Conservation (phyloP, 306 rosid genomes). For the Cucurbita maxima region DNA sequence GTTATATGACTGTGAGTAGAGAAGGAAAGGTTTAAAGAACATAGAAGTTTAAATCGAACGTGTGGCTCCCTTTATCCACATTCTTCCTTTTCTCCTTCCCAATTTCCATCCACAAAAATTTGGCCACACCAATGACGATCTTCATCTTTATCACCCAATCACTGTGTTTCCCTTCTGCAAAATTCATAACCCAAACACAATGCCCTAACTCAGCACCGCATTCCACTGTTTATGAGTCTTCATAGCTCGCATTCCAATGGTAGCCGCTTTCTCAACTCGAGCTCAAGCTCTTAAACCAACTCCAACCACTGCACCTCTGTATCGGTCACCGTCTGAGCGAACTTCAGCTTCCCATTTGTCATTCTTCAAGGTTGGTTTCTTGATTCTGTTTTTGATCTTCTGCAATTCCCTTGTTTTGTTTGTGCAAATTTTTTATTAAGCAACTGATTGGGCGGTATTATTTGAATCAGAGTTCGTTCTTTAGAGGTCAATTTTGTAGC, state of each 20-base stretch:
- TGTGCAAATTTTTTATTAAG: not conserved
- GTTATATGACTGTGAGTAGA: too few species aligned
- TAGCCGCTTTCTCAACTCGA: slow-evolving; percentile 35
- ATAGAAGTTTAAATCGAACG: too few species aligned
- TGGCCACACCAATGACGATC: not conserved
- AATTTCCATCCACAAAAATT: not conserved
- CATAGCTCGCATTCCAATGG: slow-evolving; percentile 29
- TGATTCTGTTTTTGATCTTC: not conserved
- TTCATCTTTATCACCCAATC: not conserved
- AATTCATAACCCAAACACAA: not conserved
- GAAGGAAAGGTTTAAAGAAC: too few species aligned
- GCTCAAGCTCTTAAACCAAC: slow-evolving; percentile 21
- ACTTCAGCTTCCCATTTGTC: slow-evolving; percentile 22
- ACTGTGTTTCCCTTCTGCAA: not conserved
- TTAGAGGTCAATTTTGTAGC: slow-evolving; percentile 38
- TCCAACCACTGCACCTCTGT: slow-evolving; percentile 9
- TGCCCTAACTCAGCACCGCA: not conserved
- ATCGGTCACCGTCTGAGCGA: slow-evolving; percentile 11
- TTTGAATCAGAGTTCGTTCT: slow-evolving; percentile 34
- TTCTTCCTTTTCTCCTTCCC: not conserved
- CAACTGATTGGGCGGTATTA: slow-evolving; percentile 30
- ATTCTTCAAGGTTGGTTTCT: slow-evolving; percentile 23
- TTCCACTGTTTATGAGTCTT: not conserved
- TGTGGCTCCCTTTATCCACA: not conserved
- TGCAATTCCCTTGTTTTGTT: not conserved